Evolutionary conservation across 768 basidiomycete genomes (phyloP).

Genomic region (Pleurotus platypus): DNA sequence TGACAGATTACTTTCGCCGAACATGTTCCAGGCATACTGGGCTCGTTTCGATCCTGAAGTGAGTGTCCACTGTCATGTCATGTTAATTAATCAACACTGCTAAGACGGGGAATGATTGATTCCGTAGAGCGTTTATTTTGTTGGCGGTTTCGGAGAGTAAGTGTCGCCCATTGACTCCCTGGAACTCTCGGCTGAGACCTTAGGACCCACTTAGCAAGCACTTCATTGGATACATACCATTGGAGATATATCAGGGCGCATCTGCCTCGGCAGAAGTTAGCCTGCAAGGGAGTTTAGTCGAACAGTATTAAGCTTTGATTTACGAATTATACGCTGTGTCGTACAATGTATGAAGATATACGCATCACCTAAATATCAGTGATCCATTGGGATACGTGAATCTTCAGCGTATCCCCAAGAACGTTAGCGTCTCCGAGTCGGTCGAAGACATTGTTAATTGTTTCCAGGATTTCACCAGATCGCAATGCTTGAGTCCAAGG

Average conservation of each 20-base stretch:
- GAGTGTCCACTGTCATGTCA: constrained; percentile 14
- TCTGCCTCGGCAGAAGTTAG: neutral
- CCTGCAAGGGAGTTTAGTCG: neutral
- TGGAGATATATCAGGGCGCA: constrained; percentile 36
- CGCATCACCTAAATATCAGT: neutral
- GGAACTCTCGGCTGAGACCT: neutral
- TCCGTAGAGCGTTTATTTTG: constrained; percentile 45
- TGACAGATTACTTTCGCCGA: constrained; percentile 1
- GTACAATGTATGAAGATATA: neutral
- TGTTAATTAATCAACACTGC: neutral
- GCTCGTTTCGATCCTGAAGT: constrained; percentile 53
- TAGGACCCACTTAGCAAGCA: constrained; percentile 28
- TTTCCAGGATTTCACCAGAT: constrained; percentile 19
- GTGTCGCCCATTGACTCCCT: constrained; percentile 12
- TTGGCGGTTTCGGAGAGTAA: constrained; percentile 51
- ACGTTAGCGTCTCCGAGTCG: constrained; percentile 7
- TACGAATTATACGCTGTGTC: neutral
- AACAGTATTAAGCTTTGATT: neutral
- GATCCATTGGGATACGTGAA: constrained; percentile 4
- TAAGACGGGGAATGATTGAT: neutral
- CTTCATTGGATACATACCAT: constrained; percentile 49
- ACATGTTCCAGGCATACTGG: constrained; percentile 41
- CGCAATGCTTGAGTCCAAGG: constrained; percentile 28
- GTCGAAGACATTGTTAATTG: constrained; percentile 25
- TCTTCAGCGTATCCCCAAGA: constrained; percentile 4